Base-by-base conservation (phyloP, 2,329 filamentous ascomycete genomes). In the Sclerotiophoma versabilis region DNA sequence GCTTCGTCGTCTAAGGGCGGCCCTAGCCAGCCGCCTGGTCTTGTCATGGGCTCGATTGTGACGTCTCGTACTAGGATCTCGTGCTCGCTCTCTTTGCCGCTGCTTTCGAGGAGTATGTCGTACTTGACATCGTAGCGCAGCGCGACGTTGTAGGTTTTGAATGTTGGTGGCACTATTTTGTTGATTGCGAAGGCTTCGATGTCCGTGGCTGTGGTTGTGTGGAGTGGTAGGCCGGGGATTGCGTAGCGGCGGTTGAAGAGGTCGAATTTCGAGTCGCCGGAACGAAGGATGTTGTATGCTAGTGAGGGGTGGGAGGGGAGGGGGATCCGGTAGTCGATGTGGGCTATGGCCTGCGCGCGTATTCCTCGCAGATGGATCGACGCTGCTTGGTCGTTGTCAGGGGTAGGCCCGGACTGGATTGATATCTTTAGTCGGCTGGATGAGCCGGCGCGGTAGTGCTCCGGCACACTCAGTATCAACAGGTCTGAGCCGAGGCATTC, bases 351-450 rank as follows among this genome's bases (percentile, higher is more conserved):
- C 39, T 58, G 58, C 9, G 59, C 64, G 23, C 59, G 56, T 26
- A 68, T 62, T 26, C 64, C 58, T n/a, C 59, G 65, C 15, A 66
- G 62, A 30, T 45, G 52, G 14, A 66, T 43, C 5, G 59, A 50
- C 12, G 60, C 52, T 22, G 60, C 58, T 4, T 34, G 50, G 7
- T 30, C 25, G 2, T 47, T 23, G 10, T 42, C 46, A 1, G 55
- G 44, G 19, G 45, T 58, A 10, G 59, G 37, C 0, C 41, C 54
- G 12, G 55, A 54, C 23, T 61, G 58, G 0, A 64, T 36, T 6
- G 56, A 62, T 20, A 68, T 23, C n/a, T 53, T 59, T 2, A 50
- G 14, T 4, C 8, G 19, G 19, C 25, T 44, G 8, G 20, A 9
- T 17, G 32, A 26, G 25, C 30, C 38, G 19, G 30, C 39, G 5